Base-by-base conservation (phyloP, 129 eudicot genomes). In the Deinandra increscens region DNA sequence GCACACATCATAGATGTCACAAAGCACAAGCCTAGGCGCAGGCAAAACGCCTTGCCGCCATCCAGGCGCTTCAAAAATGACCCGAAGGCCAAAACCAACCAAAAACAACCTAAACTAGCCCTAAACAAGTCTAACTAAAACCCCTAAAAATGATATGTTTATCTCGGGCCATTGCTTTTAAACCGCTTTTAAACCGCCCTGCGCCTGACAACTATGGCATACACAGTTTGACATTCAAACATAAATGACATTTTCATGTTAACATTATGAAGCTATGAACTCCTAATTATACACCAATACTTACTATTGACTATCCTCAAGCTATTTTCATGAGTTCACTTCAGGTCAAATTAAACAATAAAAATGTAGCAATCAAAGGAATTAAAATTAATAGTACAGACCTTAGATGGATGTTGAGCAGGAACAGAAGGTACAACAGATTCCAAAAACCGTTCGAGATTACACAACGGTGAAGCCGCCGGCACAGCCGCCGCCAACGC, bases 391-490 rank as follows among this genome's bases (percentile, higher is more conserved):
- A n/a, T n/a, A 45, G 17, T n/a, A 64, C 54, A n/a, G 20, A 93
- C 98, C 98, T 93, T 87, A 5, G 97, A 83, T 7, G 67, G 90
- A 74, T 80, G 78, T 81, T 89, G 98, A 66, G 90, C 92, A 9
- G 79, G 66, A 59, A 93, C 92, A 7, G 82, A 84, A 38, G 96
- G 98, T 51, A 87, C 81, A 60, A 93, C 71, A 3, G 98, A 80
- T 46, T 85, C 82, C 75, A 93, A 68, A 78, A 93, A 89, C 55
- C 92, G 81, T 64, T 89, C 90, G 36, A 89, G 78, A 78, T 93
- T 93, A 80, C 92, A 84, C 78, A 78, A 43, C 64, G 84, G 76
- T n/a, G 80, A 81, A 23, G 63, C 12, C 38, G 38, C 63, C 63
- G 20, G 31, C 31, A 26, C 31, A 26, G 1, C 31, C 31, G 31